A percentile compares a stretch with the other conserved stretches of the same genome.
These are phyloP conservation scores for Vaccinium vitisidaea DNA, from an alignment of 148 eudicot species.

Conservation along the genomic window DNA sequence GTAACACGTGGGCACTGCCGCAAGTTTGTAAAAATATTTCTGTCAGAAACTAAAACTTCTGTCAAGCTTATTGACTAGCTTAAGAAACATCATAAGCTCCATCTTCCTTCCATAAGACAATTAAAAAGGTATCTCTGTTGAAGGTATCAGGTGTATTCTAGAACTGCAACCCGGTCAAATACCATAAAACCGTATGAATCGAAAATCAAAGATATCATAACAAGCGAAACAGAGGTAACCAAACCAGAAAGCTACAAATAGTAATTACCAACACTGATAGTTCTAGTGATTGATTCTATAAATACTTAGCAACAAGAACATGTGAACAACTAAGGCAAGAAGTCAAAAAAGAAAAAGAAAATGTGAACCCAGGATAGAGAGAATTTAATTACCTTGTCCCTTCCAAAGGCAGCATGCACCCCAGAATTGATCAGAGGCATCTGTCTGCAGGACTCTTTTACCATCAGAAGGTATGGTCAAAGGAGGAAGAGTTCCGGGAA, in stretches of 20 bases:
- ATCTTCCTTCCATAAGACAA: neutral
- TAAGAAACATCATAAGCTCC: neutral
- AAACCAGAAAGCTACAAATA: neutral
- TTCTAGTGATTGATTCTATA: no score
- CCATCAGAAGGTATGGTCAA: no score
- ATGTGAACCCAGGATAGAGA: neutral
- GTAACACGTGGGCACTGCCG: neutral
- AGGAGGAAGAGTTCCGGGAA: no score
- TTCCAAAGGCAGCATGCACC: conserved; percentile 89
- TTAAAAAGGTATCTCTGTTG: neutral
- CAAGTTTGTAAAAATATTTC: conserved; percentile 3
- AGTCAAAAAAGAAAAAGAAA: neutral
- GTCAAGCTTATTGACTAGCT: neutral
- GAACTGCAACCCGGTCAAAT: neutral
- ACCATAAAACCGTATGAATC: neutral
- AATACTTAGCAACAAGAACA: neutral
- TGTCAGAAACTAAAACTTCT: neutral
- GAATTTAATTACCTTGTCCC: conserved; percentile 78
- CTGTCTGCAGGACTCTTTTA: no score
- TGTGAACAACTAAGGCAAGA: neutral
- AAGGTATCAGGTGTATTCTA: neutral
- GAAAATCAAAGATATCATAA: neutral
- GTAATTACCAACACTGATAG: neutral
- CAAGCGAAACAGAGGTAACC: neutral
- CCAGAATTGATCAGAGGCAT: no score